Percentiles rank a stretch among this genome's conserved stretches.
Conservation (phyloP, 768 basidiomycete species). For the Clavulina sp. region DNA sequence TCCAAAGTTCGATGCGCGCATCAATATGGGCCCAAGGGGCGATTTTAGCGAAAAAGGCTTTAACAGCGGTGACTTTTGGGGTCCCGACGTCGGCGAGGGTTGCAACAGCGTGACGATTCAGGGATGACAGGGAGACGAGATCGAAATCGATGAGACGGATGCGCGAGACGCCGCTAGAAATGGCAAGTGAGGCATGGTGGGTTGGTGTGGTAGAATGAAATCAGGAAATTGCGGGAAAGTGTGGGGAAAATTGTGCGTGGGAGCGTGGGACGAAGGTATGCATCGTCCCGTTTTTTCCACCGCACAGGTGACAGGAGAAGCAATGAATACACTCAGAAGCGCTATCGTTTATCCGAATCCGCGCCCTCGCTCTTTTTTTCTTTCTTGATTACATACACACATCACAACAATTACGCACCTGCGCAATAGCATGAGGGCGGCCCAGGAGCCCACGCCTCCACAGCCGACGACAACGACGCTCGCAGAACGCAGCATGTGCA, state of each 20-base stretch:
- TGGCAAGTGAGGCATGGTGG: too few relatives aligned
- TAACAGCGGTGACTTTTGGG: constrained; percentile 76
- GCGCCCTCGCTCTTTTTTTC: neutral
- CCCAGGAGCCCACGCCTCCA: constrained; percentile 95
- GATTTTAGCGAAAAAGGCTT: constrained; percentile 40
- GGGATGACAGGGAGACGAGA: constrained; percentile 83
- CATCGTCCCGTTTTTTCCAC: too few relatives aligned
- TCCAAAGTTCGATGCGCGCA: constrained; percentile 70
- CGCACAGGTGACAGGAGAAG: too few relatives aligned
- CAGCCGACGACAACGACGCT: constrained; percentile 83
- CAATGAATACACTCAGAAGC: too few relatives aligned
- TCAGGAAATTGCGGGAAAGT: too few relatives aligned
- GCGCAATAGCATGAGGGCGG: constrained; percentile 79
- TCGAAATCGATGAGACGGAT: constrained; percentile 88
- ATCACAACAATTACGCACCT: constrained; percentile 38
- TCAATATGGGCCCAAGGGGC: constrained; percentile 83
- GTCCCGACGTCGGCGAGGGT: constrained; percentile 79
- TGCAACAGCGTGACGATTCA: constrained; percentile 91
- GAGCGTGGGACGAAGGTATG: too few relatives aligned
- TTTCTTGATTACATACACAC: neutral
- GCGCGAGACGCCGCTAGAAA: constrained; percentile 46
- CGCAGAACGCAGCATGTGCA: constrained; percentile 55
- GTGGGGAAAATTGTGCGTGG: too few relatives aligned
- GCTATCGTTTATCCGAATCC: too few relatives aligned
- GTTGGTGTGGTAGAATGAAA: too few relatives aligned